Base-by-base conservation (phyloP, 2,329 filamentous ascomycete species). In the Trichophyton mentagrophytes region DNA sequence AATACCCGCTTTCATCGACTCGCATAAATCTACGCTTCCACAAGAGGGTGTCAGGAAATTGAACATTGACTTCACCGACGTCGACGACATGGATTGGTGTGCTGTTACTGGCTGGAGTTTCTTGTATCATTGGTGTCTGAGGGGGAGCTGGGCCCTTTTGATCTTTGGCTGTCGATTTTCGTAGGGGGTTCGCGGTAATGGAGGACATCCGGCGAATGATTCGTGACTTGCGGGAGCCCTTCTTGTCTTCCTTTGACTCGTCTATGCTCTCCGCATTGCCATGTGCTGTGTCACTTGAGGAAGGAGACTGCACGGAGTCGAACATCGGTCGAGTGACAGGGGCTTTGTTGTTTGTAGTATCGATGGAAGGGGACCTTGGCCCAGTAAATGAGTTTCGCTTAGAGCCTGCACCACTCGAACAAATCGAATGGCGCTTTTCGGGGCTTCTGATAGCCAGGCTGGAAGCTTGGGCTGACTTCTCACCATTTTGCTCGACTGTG, bases 21-120 rank as follows among this genome's bases (percentile, higher is more conserved):
- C 87, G 87, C 74, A 96, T 85, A 68, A 87, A 90, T 63, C 93
- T 85, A 60, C 92, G 87, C 77, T 97, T 99, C 93, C 93, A 99
- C 11, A 99, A 80, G 55, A 99, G 80, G 60, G 90, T 95, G 70
- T 97, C 92, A 0, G 93, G 93, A 71, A 99, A 96, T 71, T 99
- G 93, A 9, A 97, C 89, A 68, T 99, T 97, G 64, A 99, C 86
- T 69, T 96, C 89, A 57, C 91, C 90, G 72, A 95, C 82, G 64
- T 87, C 85, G 3, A 89, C 79, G 2, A 89, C 79, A 33, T 55
- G 49, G 7, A 33, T 9, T 36, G 49, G 77, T 40, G 75, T 76
- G 57, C 65, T 66, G 61, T 64, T 67, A 47, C 60, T 64, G 53
- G 42, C 61, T 44, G 47, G 61, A 56, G 66, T 64, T 27, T 65